Evolutionary conservation across 2,329 filamentous ascomycete species (phyloP).

Genomic region (Penicillium sp.): DNA sequence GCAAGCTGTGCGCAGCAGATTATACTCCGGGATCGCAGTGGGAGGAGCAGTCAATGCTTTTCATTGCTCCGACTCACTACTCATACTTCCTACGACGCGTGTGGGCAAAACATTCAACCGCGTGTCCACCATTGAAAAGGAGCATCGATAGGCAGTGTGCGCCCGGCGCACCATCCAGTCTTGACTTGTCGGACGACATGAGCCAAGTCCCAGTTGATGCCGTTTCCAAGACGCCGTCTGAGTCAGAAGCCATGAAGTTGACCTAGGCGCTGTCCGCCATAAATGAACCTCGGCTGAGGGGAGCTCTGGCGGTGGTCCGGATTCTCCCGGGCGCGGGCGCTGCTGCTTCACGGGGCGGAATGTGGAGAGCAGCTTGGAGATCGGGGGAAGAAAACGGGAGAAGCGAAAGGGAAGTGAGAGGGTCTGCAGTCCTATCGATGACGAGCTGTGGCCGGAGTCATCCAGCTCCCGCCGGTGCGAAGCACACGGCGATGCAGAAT

Average conservation of each 20-base stretch:
- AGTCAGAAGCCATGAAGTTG: conserved; percentile 10
- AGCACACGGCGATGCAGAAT: no score
- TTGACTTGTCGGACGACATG: background rate
- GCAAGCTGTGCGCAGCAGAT: no score
- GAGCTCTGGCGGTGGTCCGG: conserved; percentile 18
- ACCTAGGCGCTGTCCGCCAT: conserved; percentile 3
- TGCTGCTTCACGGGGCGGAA: conserved; percentile 6
- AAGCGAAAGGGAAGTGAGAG: no score
- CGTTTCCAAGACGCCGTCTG: conserved; percentile 3
- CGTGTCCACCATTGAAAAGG: conserved; percentile 2
- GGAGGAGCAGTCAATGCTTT: no score
- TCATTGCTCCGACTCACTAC: no score
- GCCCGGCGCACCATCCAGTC: no score
- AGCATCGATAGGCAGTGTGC: no score
- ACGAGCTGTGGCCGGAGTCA: no score
- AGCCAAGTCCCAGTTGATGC: background rate
- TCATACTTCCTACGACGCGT: background rate
- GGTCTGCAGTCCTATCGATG: no score
- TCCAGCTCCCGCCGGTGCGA: conserved; percentile 6
- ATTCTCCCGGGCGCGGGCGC: conserved; percentile 15
- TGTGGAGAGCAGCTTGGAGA: background rate
- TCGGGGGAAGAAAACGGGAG: no score
- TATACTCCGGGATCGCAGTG: no score
- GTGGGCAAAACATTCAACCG: conserved; percentile 24
- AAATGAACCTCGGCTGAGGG: conserved; percentile 25